phyloP scores from a whole-genome alignment of 306 rosid genomes.

The Citrullus mucosospermus region DNA sequence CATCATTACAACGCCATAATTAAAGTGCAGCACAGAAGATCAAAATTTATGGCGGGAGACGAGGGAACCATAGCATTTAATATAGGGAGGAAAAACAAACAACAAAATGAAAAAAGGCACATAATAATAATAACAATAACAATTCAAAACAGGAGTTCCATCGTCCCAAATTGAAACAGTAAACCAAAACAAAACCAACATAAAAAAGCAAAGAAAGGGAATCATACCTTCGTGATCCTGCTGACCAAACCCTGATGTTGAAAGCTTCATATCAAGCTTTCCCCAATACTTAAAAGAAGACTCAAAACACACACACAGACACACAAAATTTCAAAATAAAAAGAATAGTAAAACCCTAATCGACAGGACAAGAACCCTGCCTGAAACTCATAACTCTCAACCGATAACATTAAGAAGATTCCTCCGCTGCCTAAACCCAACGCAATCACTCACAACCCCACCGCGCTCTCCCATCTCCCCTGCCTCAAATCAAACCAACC shows the following conservation, averaged over 20 bases:
- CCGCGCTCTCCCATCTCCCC: constrained; percentile 25
- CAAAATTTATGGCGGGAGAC: not conserved
- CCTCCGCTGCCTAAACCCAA: constrained; percentile 8
- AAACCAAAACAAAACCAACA: not conserved
- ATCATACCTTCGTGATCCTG: constrained; percentile 69
- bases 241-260: constrained; percentile 78
- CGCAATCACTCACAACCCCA: constrained; percentile 22
- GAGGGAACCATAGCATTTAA: not conserved
- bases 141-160: not conserved
- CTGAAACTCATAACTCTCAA: constrained; percentile 6
- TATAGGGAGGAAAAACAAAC: not conserved
- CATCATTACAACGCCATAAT: constrained; percentile 6
- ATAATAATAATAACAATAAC: not conserved
- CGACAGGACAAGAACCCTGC: constrained; percentile 13
- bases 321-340: not conserved
- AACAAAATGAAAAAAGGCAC: not conserved
- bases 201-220: constrained; percentile 10
- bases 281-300: constrained; percentile 8
- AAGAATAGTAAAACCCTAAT: constrained; percentile 43
- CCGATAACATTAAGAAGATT: not conserved
- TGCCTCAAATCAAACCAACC: constrained; percentile 29
- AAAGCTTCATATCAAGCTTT: constrained; percentile 72
- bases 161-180: constrained; percentile 11
- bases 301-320: not conserved
- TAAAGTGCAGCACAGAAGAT: constrained; percentile 2